phyloP scores from a whole-genome alignment of 768 basidiomycete genomes.

The Pleurotus pulmonarius region DNA sequence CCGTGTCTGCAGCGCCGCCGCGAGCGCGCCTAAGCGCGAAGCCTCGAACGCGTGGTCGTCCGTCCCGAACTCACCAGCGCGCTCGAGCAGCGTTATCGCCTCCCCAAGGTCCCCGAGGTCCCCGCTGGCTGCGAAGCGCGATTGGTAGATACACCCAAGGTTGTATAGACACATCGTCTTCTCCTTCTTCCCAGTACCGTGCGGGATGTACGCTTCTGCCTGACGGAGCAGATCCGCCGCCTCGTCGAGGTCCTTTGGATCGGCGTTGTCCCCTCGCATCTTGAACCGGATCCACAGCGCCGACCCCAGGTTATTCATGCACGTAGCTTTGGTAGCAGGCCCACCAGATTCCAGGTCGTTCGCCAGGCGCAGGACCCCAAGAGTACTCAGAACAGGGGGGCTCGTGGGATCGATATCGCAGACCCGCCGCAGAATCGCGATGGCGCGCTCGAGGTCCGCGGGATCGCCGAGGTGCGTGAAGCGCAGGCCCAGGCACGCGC shows the following conservation, averaged over 20 bases:
- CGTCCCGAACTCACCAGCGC: background rate
- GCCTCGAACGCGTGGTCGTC: background rate
- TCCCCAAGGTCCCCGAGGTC: background rate
- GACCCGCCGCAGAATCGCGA: background rate
- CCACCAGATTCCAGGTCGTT: background rate
- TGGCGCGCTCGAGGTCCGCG: conserved; percentile 2
- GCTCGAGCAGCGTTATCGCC: background rate
- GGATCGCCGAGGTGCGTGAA: conserved; percentile 7
- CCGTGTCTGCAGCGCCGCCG: background rate
- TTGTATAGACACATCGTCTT: background rate
- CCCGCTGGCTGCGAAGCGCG: background rate
- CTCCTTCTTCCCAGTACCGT: background rate
- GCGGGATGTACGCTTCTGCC: background rate
- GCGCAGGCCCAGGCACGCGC: background rate
- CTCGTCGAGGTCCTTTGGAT: background rate
- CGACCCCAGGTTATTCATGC: background rate
- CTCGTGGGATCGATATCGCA: background rate
- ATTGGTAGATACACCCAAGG: background rate
- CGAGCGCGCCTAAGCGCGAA: background rate
- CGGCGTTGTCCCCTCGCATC: background rate
- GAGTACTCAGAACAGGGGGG: conserved; percentile 1
- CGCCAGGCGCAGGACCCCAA: background rate
- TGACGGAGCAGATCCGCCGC: background rate
- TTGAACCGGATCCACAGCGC: background rate
- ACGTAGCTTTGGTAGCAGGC: background rate